phyloP scores from a whole-genome alignment of 257 asterid species.

The Ajuga chamaepitys region DNA sequence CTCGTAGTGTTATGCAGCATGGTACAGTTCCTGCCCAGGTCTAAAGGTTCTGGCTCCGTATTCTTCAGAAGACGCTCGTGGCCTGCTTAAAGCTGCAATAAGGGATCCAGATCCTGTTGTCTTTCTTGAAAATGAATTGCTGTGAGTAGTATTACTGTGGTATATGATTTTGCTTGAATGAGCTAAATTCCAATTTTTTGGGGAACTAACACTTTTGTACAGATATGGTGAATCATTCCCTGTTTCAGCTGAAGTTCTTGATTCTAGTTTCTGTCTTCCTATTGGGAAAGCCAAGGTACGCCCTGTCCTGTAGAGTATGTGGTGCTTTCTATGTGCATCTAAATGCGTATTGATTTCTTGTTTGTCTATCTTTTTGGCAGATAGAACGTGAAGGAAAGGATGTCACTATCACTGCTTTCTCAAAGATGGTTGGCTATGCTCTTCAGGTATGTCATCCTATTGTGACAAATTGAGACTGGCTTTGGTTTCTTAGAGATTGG shows the following conservation, averaged over 20 bases:
- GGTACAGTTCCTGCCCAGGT: conserved; percentile 68
- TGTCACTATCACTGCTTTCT: conserved; percentile 69
- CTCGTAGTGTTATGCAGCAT: conserved; percentile 77
- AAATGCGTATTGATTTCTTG: conserved; percentile 6
- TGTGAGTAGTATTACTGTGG: conserved; percentile 30
- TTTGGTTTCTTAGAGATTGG: background rate
- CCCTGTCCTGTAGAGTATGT: background rate
- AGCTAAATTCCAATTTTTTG: background rate
- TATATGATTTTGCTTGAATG: conserved; percentile 1
- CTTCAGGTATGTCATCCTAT: conserved; percentile 47
- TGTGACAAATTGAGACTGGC: conserved; percentile 5
- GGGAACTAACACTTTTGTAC: conserved; percentile 16
- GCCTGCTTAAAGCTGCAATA: conserved; percentile 80
- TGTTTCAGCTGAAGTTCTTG: conserved; percentile 58
- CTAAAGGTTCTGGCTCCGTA: conserved; percentile 71
- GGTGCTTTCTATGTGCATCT: background rate
- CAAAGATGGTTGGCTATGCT: conserved; percentile 79
- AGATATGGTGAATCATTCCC: conserved; percentile 80
- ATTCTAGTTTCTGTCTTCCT: conserved; percentile 69
- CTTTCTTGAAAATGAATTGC: conserved; percentile 69
- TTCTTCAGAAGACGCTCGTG: conserved; percentile 81
- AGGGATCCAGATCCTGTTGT: conserved; percentile 85
- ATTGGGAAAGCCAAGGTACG: conserved; percentile 84
- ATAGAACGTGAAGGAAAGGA: conserved; percentile 68
- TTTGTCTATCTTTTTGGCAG: conserved; percentile 25